Percentiles rank a stretch among this genome's conserved stretches.
phyloP scores from a whole-genome alignment of 768 basidiomycete species.

The Ramaria rubella region DNA sequence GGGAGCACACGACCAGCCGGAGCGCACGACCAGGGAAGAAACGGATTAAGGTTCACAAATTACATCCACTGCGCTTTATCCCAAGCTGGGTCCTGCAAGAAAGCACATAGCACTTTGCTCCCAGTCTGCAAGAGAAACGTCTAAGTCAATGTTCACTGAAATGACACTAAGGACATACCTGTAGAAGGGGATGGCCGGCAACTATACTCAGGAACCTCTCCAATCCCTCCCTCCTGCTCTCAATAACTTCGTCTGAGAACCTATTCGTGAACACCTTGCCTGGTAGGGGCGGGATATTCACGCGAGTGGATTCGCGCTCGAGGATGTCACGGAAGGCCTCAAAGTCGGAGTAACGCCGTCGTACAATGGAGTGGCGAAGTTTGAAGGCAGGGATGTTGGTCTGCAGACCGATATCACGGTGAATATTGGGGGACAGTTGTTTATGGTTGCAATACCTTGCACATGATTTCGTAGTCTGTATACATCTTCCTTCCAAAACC shows the following conservation, averaged over 20 bases:
- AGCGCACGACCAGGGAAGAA: too few species aligned
- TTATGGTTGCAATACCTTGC: conserved; percentile 59
- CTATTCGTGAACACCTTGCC: conserved; percentile 98
- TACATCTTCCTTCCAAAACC: conserved; percentile 98
- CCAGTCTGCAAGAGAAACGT: conserved; percentile 56
- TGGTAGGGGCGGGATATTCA: conserved; percentile 95
- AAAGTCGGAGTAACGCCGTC: conserved; percentile 87
- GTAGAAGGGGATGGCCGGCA: conserved; percentile 92
- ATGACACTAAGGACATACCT: conserved; percentile 44
- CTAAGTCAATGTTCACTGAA: conserved; percentile 9
- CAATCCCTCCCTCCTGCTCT: conserved; percentile 82
- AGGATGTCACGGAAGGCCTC: conserved; percentile 97
- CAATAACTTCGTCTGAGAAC: conserved; percentile 97
- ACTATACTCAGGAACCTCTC: conserved; percentile 95
- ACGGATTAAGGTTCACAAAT: too few species aligned
- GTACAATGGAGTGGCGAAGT: conserved; percentile 83
- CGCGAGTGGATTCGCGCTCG: conserved; percentile 92
- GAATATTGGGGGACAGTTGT: conserved; percentile 4
- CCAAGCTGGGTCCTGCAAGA: conserved; percentile 93
- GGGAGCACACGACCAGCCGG: too few species aligned
- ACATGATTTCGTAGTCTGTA: conserved; percentile 98
- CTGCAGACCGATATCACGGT: conserved; percentile 33
- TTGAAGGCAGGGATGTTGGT: conserved; percentile 99
- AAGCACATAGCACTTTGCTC: conserved; percentile 93
- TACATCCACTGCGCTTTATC: conserved; percentile 74